Percentiles rank a stretch among this genome's conserved stretches.
Conservation (phyloP, 1,139 yeast genomes). For the Sugiyamaella xylanicola region DNA sequence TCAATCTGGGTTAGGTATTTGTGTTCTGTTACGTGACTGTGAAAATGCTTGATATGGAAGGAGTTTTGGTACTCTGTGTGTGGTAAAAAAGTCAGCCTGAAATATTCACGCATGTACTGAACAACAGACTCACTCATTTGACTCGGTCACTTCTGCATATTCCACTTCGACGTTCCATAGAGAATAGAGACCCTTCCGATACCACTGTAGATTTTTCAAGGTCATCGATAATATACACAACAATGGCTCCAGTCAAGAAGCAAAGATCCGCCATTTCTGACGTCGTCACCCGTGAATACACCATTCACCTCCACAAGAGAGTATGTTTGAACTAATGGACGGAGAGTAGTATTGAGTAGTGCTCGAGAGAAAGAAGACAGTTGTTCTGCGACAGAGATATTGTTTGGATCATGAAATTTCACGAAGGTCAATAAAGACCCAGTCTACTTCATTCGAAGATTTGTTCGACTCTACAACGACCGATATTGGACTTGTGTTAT, state of each 20-base stretch:
- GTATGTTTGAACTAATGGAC: conserved; percentile 55
- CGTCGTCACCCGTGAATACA: conserved; percentile 99
- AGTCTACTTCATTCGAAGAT: no score
- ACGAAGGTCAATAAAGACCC: no score
- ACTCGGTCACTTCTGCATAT: conserved; percentile 5
- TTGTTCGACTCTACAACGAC: no score
- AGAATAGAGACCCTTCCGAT: conserved; percentile 9
- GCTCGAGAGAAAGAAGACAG: neutral
- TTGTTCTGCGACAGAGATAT: neutral
- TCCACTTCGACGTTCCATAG: conserved; percentile 7
- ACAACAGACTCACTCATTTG: conserved; percentile 1
- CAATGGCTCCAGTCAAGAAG: conserved; percentile 50
- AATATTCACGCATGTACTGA: conserved; percentile 13
- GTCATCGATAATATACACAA: conserved; percentile 24
- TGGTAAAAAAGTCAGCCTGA: conserved; percentile 4
- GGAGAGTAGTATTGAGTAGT: neutral
- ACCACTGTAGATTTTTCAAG: conserved; percentile 14
- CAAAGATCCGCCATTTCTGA: conserved; percentile 86
- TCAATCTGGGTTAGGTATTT: neutral
- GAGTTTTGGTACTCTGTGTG: neutral
- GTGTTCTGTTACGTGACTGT: neutral
- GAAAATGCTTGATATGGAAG: neutral
- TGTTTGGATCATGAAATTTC: no score
- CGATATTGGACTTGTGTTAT: no score
- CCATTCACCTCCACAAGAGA: conserved; percentile 99